Base-by-base conservation (phyloP, 176 grass and related monocot species). In the Sorghum bicolor region DNA sequence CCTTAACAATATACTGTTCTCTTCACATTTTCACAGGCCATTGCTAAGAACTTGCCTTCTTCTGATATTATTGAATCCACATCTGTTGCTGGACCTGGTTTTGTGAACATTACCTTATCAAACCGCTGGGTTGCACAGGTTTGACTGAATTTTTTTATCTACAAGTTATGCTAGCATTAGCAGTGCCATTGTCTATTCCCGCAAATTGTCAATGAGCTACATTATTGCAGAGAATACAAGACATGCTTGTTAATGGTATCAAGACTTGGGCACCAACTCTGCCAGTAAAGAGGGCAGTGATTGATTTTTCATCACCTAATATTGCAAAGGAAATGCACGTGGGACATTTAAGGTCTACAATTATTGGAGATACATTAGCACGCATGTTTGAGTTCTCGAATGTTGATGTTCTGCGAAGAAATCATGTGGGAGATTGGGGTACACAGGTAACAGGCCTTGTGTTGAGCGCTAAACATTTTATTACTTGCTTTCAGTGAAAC, bases 251-350 rank as follows among this genome's bases (percentile, higher is more conserved):
- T 58, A 87, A 94, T 82, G 93, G 91, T 50, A 96, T 99, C 57
- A 74, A 86, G 70, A 88, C 87, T 17, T 99, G 96, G 96, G 96
- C 96, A 62, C 93, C 96, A 57, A 79, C 91, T 76, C 74, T 96
- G 11, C 88, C 89, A 45, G 89, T 99, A 64, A 88, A 80, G 64
- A 92, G 28, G 85, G 86, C 91, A 58, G 87, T 98, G 12, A 65
- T 95, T 80, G 93, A 98, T 80, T 98, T 98, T 65, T 98, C 96
- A 28, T 98, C 96, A 20, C 96, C 96, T 19, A 98, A 98, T 85
- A 95, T 98, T 72, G 96, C 96, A 64, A 98, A 98, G 73, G 96
- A 98, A 93, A 98, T 98, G 96, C 96, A 98, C 85, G 93, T 98
- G 30, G 96, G 93, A 8, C 87, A 98, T 86, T 78, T 98, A 50